Evolutionary conservation across 1,139 yeast species (phyloP).

Genomic region (Yamadazyma trypodendri): DNA sequence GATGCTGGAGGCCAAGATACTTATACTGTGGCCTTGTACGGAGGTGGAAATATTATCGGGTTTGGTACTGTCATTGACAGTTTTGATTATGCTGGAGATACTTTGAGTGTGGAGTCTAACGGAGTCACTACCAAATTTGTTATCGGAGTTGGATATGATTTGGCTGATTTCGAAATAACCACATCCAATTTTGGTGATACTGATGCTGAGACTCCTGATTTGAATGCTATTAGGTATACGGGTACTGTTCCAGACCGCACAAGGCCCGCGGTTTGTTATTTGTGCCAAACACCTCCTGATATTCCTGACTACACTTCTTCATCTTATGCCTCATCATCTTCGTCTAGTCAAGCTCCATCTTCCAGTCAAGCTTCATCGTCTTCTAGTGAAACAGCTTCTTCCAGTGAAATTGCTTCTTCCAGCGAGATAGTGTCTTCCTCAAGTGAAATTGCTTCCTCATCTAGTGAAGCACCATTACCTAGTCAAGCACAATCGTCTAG

Average conservation of each 20-base stretch:
- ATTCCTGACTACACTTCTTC: not conserved
- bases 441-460: not conserved
- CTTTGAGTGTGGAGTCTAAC: slow-evolving; percentile 6
- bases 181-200: slow-evolving; percentile 8
- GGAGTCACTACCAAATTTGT: slow-evolving; percentile 14
- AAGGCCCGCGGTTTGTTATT: not conserved
- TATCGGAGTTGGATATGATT: slow-evolving; percentile 20
- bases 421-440: not conserved
- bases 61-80: slow-evolving; percentile 14
- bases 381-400: not conserved
- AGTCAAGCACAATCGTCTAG: not conserved
- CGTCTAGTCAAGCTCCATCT: not conserved
- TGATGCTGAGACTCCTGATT: slow-evolving; percentile 13
- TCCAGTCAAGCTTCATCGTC: not conserved
- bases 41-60: slow-evolving; percentile 22
- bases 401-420: not conserved
- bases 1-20: slow-evolving; percentile 11
- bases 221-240: slow-evolving; percentile 13
- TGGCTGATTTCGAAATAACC: slow-evolving; percentile 8
- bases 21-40: slow-evolving; percentile 21
- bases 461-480: not conserved
- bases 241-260: slow-evolving; percentile 9
- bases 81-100: slow-evolving; percentile 2
- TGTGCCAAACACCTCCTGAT: not conserved
- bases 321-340: not conserved